phyloP scores from a whole-genome alignment of 2,329 filamentous ascomycete genomes.

The Pyricularia grisea region DNA sequence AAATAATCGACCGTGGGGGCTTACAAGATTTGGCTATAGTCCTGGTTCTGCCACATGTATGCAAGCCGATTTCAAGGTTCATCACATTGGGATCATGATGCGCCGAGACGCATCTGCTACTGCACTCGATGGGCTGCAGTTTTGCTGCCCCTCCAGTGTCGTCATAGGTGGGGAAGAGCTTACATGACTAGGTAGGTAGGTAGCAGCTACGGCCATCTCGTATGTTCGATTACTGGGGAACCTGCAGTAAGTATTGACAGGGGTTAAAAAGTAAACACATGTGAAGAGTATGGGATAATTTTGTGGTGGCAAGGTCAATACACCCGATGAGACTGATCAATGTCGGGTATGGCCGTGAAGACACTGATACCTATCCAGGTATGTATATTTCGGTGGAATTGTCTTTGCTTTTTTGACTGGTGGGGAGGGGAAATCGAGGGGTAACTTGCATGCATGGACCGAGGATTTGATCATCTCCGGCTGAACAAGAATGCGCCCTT shows the following conservation, averaged over 20 bases:
- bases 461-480: background rate
- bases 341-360: background rate
- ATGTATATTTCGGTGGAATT: background rate
- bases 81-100: background rate
- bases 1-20: background rate
- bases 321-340: background rate
- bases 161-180: slow-evolving; percentile 8
- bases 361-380: too few relatives aligned
- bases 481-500: too few relatives aligned
- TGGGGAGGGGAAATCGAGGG: background rate
- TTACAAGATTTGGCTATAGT: background rate
- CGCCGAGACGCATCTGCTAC: background rate
- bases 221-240: background rate
- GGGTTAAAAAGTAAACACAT: background rate
- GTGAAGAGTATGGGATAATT: background rate
- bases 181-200: background rate
- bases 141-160: slow-evolving; percentile 8
- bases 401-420: background rate
- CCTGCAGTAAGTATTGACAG: background rate
- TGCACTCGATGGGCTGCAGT: background rate
- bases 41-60: background rate
- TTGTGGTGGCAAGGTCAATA: background rate
- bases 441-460: background rate
- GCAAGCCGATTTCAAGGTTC: background rate
- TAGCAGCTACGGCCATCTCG: background rate